Base-by-base conservation (phyloP, 2,329 filamentous ascomycete genomes). In the Canariomyces notabilis region DNA sequence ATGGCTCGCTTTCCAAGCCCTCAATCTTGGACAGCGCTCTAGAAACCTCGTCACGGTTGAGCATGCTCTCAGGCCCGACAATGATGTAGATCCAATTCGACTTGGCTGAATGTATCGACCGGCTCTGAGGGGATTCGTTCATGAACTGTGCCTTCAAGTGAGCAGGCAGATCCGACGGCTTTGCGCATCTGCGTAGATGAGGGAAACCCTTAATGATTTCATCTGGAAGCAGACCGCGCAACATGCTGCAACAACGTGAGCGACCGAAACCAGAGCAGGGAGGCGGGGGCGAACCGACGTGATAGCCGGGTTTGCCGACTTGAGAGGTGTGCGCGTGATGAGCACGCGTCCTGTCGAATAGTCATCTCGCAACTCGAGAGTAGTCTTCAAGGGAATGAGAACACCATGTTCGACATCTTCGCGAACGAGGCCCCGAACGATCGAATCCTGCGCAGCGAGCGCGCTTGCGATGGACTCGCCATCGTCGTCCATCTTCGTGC, bases 171-270 rank as follows among this genome's bases (percentile, higher is more conserved):
- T 85, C 83, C 43, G 72, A 70, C 37, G 77, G 78, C 64, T 89
- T 89, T 48, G 83, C 85, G 63, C 88, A 87, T 63, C 86, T 79
- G 53, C 86, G 84, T 46, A 91, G 73, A 67, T 91, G 82, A 67
- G 80, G 76, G 57, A 84, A 71, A 71, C 76, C 77, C 65, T 82
- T 78, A 74, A 75, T 76, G 59, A 75, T 74, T 62, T 78, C 77
- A 59, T 80, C 76, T 58, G 77, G 76, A 50, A 79, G 68, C 60
- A 80, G 64, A 43, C 70, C 67, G 58, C 77, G 74, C 57, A 82
- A 66, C 50, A 78, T 72, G 52, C 79, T 82, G 54, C 23, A 26
- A 15, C 26, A 36, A 44, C 42, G 54, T 68, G 57, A 69, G 57
- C 50, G 59, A 54, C 57, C 55, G 32, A 4, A 37, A 21, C 14